phyloP scores from a whole-genome alignment of 306 rosid genomes.

The Casuarina equisetifolia region DNA sequence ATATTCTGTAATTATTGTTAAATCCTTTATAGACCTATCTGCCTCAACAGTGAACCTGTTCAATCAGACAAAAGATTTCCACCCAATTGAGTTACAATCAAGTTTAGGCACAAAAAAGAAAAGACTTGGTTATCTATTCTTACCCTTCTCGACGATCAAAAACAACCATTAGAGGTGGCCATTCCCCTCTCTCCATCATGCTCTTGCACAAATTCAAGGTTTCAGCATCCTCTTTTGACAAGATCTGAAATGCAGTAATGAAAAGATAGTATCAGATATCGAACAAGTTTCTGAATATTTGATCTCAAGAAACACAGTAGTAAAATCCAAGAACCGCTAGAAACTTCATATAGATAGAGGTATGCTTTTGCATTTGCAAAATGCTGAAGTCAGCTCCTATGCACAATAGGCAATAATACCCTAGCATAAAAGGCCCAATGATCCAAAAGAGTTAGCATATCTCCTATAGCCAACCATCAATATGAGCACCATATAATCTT shows the following conservation, averaged over 20 bases:
- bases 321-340: not conserved
- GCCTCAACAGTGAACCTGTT: constrained; percentile 93
- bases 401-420: not conserved
- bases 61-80: not conserved
- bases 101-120: not conserved
- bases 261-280: constrained; percentile 3
- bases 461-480: not conserved
- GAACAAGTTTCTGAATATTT: not conserved
- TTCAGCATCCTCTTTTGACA: constrained; percentile 76
- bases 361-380: not conserved
- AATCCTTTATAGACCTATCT: constrained; percentile 71
- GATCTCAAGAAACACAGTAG: not conserved
- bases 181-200: constrained; percentile 90
- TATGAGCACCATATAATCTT: not conserved
- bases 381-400: not conserved
- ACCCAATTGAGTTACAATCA: not conserved
- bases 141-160: constrained; percentile 95
- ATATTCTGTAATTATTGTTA: constrained; percentile 92
- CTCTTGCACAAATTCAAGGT: constrained; percentile 64
- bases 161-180: constrained; percentile 96
- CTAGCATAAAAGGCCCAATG: not conserved
- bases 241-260: constrained; percentile 44
- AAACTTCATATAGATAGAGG: not conserved
- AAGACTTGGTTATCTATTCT: not conserved
- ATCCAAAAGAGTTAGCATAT: not conserved